A percentile compares a stretch with the other conserved stretches of the same genome.
phyloP scores from a whole-genome alignment of 305 asterid species.

The Rubia occidens region DNA sequence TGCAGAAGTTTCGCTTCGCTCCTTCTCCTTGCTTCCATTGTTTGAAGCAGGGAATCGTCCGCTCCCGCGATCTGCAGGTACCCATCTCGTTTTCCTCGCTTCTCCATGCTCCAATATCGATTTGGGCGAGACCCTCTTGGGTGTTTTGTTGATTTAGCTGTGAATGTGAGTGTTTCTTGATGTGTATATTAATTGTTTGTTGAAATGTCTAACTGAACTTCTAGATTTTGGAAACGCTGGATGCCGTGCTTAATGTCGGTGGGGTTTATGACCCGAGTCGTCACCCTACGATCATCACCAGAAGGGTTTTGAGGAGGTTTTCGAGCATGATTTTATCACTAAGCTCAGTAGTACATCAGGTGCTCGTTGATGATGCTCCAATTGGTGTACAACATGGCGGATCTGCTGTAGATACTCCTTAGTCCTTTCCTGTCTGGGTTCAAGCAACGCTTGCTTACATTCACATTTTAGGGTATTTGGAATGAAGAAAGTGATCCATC shows the following conservation, averaged over 20 bases:
- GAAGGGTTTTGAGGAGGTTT: constrained; percentile 76
- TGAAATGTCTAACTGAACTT: constrained; percentile 3
- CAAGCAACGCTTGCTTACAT: constrained; percentile 88
- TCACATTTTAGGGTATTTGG: constrained; percentile 83
- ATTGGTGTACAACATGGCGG: too few species aligned
- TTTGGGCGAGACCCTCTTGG: neutral
- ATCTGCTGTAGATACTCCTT: too few species aligned
- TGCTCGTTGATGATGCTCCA: too few species aligned
- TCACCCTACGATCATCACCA: constrained; percentile 78
- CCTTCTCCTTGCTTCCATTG: too few species aligned
- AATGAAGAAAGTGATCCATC: constrained; percentile 75
- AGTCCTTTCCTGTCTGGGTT: too few species aligned
- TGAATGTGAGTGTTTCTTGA: neutral
- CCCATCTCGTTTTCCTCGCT: neutral
- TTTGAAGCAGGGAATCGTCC: too few species aligned
- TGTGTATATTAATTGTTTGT: constrained; percentile 11
- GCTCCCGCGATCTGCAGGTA: constrained; percentile 76
- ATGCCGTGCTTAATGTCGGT: constrained; percentile 85
- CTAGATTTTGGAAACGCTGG: constrained; percentile 60
- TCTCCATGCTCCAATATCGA: neutral
- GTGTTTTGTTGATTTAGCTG: neutral
- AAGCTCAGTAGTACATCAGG: too few species aligned
- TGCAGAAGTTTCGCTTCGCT: too few species aligned
- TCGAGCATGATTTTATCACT: constrained; percentile 57
- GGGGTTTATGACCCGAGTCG: constrained; percentile 62